Evolutionary conservation across 805 yeast species (phyloP), one percentile per base, ranked within the genome.

Genomic region (Suhomyces canberraensis): DNA sequence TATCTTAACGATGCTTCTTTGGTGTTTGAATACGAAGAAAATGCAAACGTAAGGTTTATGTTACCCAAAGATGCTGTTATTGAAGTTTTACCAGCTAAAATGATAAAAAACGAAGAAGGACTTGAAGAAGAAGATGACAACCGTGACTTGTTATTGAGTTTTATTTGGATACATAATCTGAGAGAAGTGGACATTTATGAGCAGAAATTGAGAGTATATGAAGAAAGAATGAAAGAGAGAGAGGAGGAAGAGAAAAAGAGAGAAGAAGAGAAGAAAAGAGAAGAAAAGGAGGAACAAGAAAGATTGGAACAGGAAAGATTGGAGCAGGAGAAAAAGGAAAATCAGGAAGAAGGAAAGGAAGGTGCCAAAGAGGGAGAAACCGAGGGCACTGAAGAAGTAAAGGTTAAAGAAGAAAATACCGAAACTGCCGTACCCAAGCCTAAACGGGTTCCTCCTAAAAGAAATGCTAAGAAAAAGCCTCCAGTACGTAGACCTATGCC

Each of bases 1-100:
- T 84, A 84, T 49, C 63, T 76, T 16, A 56, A 73, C 25, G 76
- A 78, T 48, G 88, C 95, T 0, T 83, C 86, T 36, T 56, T 93
- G 26, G 81, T 89, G 4, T 81, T 91, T 56, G 98, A 93, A 58
- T 91, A 80, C 61, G 73, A 74, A 18, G 98, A 93, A 49, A 81
- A 80, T 54, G 76, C 93, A 0, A 73, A 81, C 31, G 81, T 81
- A 6, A 72, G 98, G 40, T 91, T 75, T 50, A 63, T 74, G 40
- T 54, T 91, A 0, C 97, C 98, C 0, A 80, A 80, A 45, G 77
- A 87, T 44, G 75, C 95, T 1, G 73, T 91, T 3, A 65, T 84
- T 40, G 97, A 90, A 60, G 65, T 75, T 1, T 29, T 56, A 11
- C 62, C 66, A 1, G 49, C 25, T 5, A 22, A 31, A 16, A 8